A percentile compares a stretch with the other conserved stretches of the same genome.
Evolutionary conservation across 176 grass and related monocot genomes (phyloP).

Genomic region (Raddia distichophylla): DNA sequence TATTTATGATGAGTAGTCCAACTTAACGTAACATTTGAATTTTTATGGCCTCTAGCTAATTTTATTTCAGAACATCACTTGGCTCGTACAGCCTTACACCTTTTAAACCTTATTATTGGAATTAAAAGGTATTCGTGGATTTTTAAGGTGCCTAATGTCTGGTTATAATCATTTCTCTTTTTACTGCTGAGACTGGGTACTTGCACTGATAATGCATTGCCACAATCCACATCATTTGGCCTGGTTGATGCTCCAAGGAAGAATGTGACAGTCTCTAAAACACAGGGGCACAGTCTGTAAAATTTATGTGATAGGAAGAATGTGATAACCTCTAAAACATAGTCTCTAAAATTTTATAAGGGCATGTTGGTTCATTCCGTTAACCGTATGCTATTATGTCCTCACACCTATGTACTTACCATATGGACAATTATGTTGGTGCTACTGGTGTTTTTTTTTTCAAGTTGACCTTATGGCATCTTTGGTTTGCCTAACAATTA

Average conservation of each 20-base stretch:
- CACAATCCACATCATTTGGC: conserved; percentile 45
- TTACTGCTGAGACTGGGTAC: conserved; percentile 44
- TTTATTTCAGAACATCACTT: conserved; percentile 25
- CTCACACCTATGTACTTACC: conserved; percentile 28
- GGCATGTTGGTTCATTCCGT: conserved; percentile 19
- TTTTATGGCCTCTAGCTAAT: neutral
- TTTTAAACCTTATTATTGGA: neutral
- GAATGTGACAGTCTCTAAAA: conserved; percentile 20
- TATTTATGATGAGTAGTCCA: conserved; percentile 10
- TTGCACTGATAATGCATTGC: conserved; percentile 41
- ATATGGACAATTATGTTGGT: conserved; percentile 9
- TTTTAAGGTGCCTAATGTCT: neutral
- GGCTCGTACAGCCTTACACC: neutral
- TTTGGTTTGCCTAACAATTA: conserved; percentile 9
- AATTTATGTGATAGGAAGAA: neutral
- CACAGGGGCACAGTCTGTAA: neutral
- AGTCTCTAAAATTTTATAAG: neutral
- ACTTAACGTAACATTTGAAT: neutral
- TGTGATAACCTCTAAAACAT: conserved; percentile 19
- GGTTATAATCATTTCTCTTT: conserved; percentile 28
- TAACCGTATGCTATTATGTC: conserved; percentile 22
- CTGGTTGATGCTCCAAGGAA: conserved; percentile 33
- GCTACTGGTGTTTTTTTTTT: conserved; percentile 21
- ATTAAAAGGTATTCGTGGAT: neutral
- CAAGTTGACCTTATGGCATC: neutral